Percentiles rank a stretch among this genome's conserved stretches.
phyloP scores from a whole-genome alignment of 2,329 filamentous ascomycete genomes.

The Beauveria sp. region DNA sequence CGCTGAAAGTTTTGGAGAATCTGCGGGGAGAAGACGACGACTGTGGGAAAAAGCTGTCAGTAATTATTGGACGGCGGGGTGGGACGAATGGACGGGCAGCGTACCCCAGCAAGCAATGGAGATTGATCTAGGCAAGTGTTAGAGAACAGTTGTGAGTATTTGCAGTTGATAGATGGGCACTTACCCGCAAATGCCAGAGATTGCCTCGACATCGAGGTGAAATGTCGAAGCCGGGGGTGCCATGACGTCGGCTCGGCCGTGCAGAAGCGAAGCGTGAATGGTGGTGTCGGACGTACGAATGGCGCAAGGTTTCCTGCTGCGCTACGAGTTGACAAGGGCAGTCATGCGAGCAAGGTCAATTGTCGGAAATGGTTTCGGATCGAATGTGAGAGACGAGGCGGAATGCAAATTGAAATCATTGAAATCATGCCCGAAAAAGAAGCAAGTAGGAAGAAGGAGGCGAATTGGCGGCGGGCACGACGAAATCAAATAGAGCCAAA shows the following conservation, averaged over 20 bases:
- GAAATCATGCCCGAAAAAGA: background rate
- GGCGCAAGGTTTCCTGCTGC: background rate
- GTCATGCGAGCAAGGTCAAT: background rate
- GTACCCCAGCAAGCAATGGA: conserved; percentile 85
- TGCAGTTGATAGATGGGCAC: conserved; percentile 45
- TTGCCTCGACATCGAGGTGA: conserved; percentile 78
- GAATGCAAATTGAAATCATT: background rate
- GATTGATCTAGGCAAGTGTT: conserved; percentile 58
- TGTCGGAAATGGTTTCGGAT: background rate
- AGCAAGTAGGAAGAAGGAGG: background rate
- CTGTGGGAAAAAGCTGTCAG: conserved; percentile 26
- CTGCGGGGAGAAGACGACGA: conserved; percentile 94
- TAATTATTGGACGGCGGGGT: background rate
- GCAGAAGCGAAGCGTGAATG: background rate
- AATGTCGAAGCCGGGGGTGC: conserved; percentile 47
- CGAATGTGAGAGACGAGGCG: background rate
- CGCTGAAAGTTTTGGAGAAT: conserved; percentile 92
- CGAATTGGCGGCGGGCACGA: background rate
- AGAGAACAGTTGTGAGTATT: background rate
- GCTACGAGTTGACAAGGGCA: background rate
- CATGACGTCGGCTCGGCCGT: conserved; percentile 28
- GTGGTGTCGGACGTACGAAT: background rate
- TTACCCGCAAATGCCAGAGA: conserved; percentile 85
- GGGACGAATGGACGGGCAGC: conserved; percentile 12
- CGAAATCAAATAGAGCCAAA: background rate